Conservation (phyloP, 352 stramenopile genomes). For the Phytophthora boehmeriae region DNA sequence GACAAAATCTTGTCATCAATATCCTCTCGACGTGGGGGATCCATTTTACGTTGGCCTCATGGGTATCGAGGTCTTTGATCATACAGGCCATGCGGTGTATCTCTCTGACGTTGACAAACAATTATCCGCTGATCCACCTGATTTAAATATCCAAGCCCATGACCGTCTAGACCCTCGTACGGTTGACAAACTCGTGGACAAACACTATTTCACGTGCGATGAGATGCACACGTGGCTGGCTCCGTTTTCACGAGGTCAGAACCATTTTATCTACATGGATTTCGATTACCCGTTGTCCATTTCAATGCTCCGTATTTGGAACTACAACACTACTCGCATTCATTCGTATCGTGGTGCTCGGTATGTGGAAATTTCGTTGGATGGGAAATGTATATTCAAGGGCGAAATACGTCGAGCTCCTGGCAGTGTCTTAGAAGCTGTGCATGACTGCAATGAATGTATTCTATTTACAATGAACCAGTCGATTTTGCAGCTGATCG, state of each 20-base stretch:
- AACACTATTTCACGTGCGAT: conserved; percentile 86
- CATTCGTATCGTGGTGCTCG: conserved; percentile 74
- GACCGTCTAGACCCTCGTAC: conserved; percentile 78
- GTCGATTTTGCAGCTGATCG: conserved; percentile 77
- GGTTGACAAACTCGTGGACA: conserved; percentile 91
- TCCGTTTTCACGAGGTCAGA: conserved; percentile 76
- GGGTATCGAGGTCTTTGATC: conserved; percentile 90
- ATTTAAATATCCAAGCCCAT: conserved; percentile 86
- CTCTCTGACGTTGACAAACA: conserved; percentile 72
- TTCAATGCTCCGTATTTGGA: conserved; percentile 89
- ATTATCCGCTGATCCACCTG: conserved; percentile 73
- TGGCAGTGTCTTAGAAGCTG: conserved; percentile 61
- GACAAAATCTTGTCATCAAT: conserved; percentile 78
- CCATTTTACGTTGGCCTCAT: conserved; percentile 92
- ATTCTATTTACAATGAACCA: conserved; percentile 86
- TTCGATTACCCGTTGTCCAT: conserved; percentile 78
- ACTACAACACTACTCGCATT: conserved; percentile 88
- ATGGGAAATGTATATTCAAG: conserved; percentile 76
- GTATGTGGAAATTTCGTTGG: conserved; percentile 68
- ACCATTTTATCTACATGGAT: conserved; percentile 82
- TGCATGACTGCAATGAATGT: conserved; percentile 75
- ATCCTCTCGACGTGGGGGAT: conserved; percentile 90
- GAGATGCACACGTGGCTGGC: conserved; percentile 90
- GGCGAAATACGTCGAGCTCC: conserved; percentile 76
- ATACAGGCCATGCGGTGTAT: conserved; percentile 67